Base-by-base conservation (phyloP, 2,329 filamentous ascomycete species). In the Dactylellina leptospora region DNA sequence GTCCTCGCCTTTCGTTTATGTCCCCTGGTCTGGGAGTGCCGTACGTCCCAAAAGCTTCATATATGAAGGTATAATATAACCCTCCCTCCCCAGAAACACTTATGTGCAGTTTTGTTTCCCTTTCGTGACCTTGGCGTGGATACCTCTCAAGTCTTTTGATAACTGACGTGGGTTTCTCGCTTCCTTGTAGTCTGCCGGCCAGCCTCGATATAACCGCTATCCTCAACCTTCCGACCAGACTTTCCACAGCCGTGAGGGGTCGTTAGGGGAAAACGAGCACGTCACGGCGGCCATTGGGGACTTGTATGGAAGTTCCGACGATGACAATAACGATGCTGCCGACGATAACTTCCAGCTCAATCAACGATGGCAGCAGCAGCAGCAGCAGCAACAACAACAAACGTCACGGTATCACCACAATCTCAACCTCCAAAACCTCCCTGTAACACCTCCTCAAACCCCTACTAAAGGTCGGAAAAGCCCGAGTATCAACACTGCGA, bases 271-370 rank as follows among this genome's bases (percentile, higher is more conserved):
- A 73, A 92, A 86, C 81, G 92, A 96, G 81, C 93, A 96, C 85
- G 91, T 96, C 79, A 96, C 92, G 63, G 93, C 96, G 80, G 90
- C 92, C 70, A 96, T 96, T 80, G 91, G 91, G 56, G 92, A 92
- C 77, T 86, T 96, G 81, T 96, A 97, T 77, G 89, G 91, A 78
- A 86, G 87, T 36, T 74, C 71, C 51, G 74, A 76, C 53, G 75
- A 77, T 27, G 73, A 74, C 16, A 60, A 71, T 56, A 74, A 69
- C 42, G 61, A 74, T n/a, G 74, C 73, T 38, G 33, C 73, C 27
- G 70, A 75, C 27, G 33, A 61, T 23, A 23, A 60, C 27, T 36
- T 18, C 22, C 59, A 54, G 45, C 53, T 55, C 54, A 13, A 22
- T 16, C 68, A 66, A 40, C 33, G 53, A 18, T 47, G 68, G 59